Conservation (phyloP, 2,329 filamentous ascomycete genomes). For the Cytospora paraplurivora region DNA sequence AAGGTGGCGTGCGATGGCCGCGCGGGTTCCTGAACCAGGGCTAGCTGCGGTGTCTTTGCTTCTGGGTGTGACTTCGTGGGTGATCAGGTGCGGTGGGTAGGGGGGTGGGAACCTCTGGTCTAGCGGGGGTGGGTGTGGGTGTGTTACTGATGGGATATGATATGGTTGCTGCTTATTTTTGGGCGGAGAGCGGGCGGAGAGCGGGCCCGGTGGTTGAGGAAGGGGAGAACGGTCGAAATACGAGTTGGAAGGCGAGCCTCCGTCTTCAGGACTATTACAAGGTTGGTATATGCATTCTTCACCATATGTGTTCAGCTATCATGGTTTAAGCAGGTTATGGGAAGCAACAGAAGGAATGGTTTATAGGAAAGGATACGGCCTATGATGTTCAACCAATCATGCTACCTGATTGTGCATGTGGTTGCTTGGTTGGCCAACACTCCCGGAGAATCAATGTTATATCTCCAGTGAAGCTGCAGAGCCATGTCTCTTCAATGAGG, state of each 20-base stretch:
- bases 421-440: too few species aligned
- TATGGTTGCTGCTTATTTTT: constrained; percentile 54
- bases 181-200: constrained; percentile 45
- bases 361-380: too few species aligned
- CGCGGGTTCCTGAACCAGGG: constrained; percentile 45
- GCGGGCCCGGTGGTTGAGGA: constrained; percentile 47
- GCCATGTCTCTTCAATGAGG: not conserved
- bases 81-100: constrained; percentile 51
- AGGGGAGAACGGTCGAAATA: not conserved
- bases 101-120: constrained; percentile 58
- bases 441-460: too few species aligned
- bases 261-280: too few species aligned
- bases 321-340: too few species aligned
- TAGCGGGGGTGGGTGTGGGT: too few species aligned
- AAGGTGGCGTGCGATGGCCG: constrained; percentile 51
- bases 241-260: too few species aligned
- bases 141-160: constrained; percentile 60
- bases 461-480: not conserved
- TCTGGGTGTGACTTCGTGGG: constrained; percentile 45
- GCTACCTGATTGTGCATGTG: too few species aligned
- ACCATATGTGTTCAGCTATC: too few species aligned
- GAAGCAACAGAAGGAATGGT: too few species aligned
- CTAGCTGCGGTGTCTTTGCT: constrained; percentile 42
- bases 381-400: too few species aligned
- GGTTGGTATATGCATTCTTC: too few species aligned